Evolutionary conservation across 2,329 filamentous ascomycete species (phyloP).

Genomic region (Sporothrix luriei): DNA sequence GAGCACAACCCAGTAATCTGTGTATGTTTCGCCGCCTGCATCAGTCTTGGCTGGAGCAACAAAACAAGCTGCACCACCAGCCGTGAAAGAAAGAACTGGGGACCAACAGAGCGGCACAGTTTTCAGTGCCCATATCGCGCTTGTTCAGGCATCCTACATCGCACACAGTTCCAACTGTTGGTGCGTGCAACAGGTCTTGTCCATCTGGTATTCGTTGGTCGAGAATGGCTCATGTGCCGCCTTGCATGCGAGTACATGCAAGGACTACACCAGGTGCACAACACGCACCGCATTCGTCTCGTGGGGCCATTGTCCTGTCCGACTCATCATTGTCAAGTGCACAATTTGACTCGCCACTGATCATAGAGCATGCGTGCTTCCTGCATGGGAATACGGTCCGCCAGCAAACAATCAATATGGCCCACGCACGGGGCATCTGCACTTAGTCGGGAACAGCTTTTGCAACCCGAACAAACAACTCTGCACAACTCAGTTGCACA

Average conservation of each 20-base stretch:
- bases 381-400: constrained; percentile 1
- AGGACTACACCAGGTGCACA: background rate
- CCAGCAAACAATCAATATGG: background rate
- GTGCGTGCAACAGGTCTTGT: constrained; percentile 8
- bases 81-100: background rate
- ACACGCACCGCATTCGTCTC: background rate
- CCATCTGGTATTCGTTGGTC: background rate
- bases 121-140: background rate
- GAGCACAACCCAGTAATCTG: background rate
- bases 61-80: background rate
- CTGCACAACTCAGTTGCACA: constrained; percentile 5
- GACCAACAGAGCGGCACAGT: constrained; percentile 4
- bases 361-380: background rate
- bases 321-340: background rate
- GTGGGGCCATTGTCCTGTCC: background rate
- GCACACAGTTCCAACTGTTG: background rate
- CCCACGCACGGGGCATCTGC: background rate
- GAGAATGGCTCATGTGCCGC: constrained; percentile 11
- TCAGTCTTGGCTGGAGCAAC: background rate
- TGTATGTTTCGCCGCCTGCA: background rate
- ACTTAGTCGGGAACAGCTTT: background rate
- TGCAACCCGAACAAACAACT: background rate
- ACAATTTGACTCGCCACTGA: no score
- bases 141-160: constrained; percentile 8
- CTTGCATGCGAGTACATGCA: constrained; percentile 12